Evolutionary conservation across 2,329 filamentous ascomycete genomes (phyloP).

Genomic region (Nemania bipapillata): DNA sequence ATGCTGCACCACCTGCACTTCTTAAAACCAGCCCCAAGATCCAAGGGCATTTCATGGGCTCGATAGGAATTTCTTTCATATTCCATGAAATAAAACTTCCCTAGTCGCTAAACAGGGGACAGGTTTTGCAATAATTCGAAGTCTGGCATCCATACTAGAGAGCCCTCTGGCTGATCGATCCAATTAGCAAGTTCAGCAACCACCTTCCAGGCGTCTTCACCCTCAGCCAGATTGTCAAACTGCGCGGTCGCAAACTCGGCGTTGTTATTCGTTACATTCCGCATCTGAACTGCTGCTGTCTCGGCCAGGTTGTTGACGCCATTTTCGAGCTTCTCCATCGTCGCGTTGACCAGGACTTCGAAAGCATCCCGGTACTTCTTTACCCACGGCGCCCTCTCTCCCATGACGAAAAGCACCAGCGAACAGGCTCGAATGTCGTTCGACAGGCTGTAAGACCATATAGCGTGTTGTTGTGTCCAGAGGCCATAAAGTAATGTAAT

Average conservation of each 20-base stretch:
- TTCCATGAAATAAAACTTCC: background rate
- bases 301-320: constrained; percentile 55
- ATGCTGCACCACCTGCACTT: background rate
- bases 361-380: constrained; percentile 61
- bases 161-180: constrained; percentile 48
- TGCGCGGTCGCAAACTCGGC: constrained; percentile 30
- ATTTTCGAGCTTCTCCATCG: constrained; percentile 59
- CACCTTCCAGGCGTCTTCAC: constrained; percentile 45
- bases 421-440: constrained; percentile 63
- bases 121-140: constrained; percentile 49
- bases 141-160: constrained; percentile 49
- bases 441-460: constrained; percentile 61
- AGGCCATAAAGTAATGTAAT: constrained; percentile 55
- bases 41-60: background rate
- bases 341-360: constrained; percentile 58
- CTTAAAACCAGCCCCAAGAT: background rate
- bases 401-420: constrained; percentile 61
- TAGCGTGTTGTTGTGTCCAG: constrained; percentile 57
- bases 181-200: constrained; percentile 49
- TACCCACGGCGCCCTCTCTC: constrained; percentile 60
- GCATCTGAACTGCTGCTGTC: constrained; percentile 51
- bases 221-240: constrained; percentile 33
- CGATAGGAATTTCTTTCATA: background rate
- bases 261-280: constrained; percentile 46
- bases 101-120: constrained; percentile 28